Conservation (phyloP, 2,329 filamentous ascomycete genomes). For the Trichoderma citrinoviride region DNA sequence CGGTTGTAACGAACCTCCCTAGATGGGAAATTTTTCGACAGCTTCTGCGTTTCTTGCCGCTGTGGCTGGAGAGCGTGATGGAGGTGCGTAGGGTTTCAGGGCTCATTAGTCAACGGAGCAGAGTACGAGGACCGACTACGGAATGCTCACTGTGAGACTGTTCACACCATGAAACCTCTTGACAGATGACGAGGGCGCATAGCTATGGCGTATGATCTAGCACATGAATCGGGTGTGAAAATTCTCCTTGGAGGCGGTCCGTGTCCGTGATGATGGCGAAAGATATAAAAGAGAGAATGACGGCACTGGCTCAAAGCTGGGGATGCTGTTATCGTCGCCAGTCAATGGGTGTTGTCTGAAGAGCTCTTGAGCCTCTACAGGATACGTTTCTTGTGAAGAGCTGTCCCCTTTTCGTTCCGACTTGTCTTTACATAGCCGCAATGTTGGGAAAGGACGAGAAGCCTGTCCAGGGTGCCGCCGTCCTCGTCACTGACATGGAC, state of each 20-base stretch:
- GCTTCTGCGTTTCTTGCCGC: conserved; percentile 28
- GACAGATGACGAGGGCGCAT: conserved; percentile 18
- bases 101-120: neutral
- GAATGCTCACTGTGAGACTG: conserved; percentile 19
- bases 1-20: conserved; percentile 20
- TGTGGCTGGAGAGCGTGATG: conserved; percentile 11
- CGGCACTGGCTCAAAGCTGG: neutral
- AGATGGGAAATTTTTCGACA: conserved; percentile 29
- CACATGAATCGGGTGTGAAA: conserved; percentile 10
- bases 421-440: neutral
- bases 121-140: conserved; percentile 13
- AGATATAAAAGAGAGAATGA: conserved; percentile 13
- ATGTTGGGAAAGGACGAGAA: conserved; percentile 18
- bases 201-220: conserved; percentile 13
- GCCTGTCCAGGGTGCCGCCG: conserved; percentile 14
- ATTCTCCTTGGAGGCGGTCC: neutral
- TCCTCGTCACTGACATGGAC: conserved; percentile 20
- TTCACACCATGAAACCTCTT: neutral
- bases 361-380: neutral
- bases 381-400: neutral
- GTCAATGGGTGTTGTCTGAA: neutral
- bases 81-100: conserved; percentile 12
- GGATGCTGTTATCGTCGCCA: neutral
- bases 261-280: conserved; percentile 7
- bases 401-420: neutral